Conservation (phyloP, 176 grass and related monocot genomes). For the Carex myosuroides region DNA sequence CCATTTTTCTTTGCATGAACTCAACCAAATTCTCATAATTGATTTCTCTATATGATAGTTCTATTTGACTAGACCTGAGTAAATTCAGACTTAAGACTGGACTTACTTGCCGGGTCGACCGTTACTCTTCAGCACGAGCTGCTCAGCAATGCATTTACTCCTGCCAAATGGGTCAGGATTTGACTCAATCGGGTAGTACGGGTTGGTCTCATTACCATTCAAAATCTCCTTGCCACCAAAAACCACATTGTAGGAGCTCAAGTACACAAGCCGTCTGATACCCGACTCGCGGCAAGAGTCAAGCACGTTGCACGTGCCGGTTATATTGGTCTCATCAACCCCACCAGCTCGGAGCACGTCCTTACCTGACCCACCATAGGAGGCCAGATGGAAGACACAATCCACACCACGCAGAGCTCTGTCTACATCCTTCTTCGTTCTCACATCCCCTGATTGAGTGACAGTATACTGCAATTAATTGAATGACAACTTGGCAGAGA, state of each 20-base stretch:
- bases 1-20: neutral
- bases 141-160: slow-evolving; percentile 77
- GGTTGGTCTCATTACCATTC: slow-evolving; percentile 52
- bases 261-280: slow-evolving; percentile 63
- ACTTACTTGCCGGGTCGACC: slow-evolving; percentile 70
- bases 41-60: neutral
- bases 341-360: slow-evolving; percentile 65
- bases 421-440: slow-evolving; percentile 52
- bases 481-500: neutral
- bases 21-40: neutral
- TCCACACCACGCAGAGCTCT: slow-evolving; percentile 38
- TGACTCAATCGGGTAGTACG: slow-evolving; percentile 67
- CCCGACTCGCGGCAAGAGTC: slow-evolving; percentile 57
- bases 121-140: slow-evolving; percentile 79
- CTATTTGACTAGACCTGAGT: neutral
- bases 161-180: slow-evolving; percentile 78
- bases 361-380: slow-evolving; percentile 83
- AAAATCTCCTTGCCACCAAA: slow-evolving; percentile 65
- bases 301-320: slow-evolving; percentile 60
- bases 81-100: neutral
- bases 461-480: neutral
- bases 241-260: slow-evolving; percentile 73
- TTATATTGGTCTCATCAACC: slow-evolving; percentile 56
- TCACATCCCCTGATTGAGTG: slow-evolving; percentile 51
- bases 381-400: slow-evolving; percentile 82